phyloP scores from a whole-genome alignment of 2,329 filamentous ascomycete genomes.

The Botrytis hyacinthi region DNA sequence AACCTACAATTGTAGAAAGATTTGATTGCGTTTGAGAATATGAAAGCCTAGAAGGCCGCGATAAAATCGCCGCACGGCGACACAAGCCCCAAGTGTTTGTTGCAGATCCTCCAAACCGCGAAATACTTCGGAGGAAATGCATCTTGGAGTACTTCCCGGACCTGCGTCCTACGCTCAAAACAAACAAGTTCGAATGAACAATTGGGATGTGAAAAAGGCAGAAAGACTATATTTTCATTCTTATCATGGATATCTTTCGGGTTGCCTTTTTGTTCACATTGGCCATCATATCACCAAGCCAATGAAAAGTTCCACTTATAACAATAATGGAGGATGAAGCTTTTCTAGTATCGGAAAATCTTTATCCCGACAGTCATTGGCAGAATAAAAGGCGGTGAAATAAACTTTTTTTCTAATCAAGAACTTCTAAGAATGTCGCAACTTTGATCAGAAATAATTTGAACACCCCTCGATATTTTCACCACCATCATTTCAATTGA shows the following conservation, averaged over 20 bases:
- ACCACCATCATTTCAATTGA: not conserved
- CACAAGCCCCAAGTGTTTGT: not conserved
- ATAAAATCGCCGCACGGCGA: not conserved
- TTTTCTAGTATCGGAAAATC: conserved; percentile 6
- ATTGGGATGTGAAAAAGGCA: not conserved
- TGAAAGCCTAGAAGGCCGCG: not conserved
- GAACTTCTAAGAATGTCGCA: not conserved
- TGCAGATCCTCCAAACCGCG: not conserved
- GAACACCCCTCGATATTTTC: not conserved
- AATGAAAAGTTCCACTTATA: not conserved
- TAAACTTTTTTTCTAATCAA: not conserved
- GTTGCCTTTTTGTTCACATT: not conserved
- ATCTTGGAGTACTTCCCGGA: not conserved
- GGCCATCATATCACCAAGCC: not conserved
- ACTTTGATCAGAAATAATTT: not conserved
- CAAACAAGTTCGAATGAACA: not conserved
- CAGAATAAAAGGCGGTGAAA: conserved; percentile 10
- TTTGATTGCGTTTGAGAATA: conserved; percentile 1
- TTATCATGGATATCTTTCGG: not conserved
- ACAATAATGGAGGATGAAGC: not conserved
- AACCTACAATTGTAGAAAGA: not conserved
- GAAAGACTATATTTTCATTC: not conserved
- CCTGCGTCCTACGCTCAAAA: not conserved
- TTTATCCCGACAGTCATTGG: conserved; percentile 1
- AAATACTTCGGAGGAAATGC: not conserved